These are phyloP conservation scores for Pachysolen tannophilus DNA, from an alignment of 805 yeast genomes.

Conservation along the genomic window DNA sequence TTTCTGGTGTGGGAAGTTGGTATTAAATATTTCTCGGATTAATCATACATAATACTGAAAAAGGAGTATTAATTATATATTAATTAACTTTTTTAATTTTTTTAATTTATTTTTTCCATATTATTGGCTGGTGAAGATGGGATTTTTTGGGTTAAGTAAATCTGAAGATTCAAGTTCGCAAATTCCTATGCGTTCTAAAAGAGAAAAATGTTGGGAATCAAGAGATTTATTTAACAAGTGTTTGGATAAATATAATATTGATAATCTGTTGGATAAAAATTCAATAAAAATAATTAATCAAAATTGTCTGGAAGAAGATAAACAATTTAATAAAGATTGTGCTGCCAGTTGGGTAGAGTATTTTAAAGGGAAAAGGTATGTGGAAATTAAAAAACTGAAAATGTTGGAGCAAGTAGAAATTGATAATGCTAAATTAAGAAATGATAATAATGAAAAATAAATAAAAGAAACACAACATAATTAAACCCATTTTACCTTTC, in stretches of 20 bases:
- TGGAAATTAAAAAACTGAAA: constrained; percentile 61
- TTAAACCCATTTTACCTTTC: too few species aligned
- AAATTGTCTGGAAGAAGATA: constrained; percentile 49
- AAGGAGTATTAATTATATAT: too few species aligned
- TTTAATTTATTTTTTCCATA: too few species aligned
- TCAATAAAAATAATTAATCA: constrained; percentile 36
- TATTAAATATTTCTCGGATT: too few species aligned
- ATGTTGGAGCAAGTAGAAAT: constrained; percentile 65
- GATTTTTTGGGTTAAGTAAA: too few species aligned
- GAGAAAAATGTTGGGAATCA: constrained; percentile 84
- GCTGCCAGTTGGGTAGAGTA: constrained; percentile 83
- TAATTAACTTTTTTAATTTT: too few species aligned
- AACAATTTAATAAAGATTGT: constrained; percentile 65
- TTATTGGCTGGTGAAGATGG: too few species aligned
- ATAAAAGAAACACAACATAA: too few species aligned
- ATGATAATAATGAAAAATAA: too few species aligned
- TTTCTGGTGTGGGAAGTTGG: too few species aligned
- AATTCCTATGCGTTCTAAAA: constrained; percentile 49
- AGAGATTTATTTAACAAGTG: constrained; percentile 76
- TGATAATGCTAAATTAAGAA: constrained; percentile 56
- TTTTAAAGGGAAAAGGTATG: constrained; percentile 83
- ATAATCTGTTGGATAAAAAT: constrained; percentile 58
- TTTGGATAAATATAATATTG: constrained; percentile 57
- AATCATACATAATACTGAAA: too few species aligned
- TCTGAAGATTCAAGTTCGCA: too few species aligned